Percentiles rank a stretch among this genome's conserved stretches.
Evolutionary conservation across 2,329 filamentous ascomycete species (phyloP).

Genomic region (Exutisphaerella laricina): DNA sequence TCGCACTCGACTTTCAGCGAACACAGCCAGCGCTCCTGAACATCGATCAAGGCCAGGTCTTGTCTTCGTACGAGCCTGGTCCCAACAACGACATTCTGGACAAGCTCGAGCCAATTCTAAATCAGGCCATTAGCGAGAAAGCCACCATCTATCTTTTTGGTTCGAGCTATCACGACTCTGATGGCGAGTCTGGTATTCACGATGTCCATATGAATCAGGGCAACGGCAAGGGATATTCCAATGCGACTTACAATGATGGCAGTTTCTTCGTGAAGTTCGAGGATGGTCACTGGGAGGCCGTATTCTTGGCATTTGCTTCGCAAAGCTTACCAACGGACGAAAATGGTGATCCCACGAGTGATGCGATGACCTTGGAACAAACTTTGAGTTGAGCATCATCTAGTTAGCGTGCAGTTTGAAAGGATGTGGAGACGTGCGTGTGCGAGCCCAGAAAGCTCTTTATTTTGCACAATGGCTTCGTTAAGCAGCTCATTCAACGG

Average conservation of each 20-base stretch:
- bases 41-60: constrained; percentile 17
- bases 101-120: constrained; percentile 33
- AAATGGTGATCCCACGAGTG: constrained; percentile 10
- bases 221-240: constrained; percentile 31
- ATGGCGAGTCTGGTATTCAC: constrained; percentile 35
- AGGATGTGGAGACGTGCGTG: neutral
- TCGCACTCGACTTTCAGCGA: constrained; percentile 23
- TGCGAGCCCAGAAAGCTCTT: too few relatives aligned
- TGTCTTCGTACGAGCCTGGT: constrained; percentile 10
- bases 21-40: constrained; percentile 14
- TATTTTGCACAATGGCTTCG: too few relatives aligned
- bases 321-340: constrained; percentile 36
- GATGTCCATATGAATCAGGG: constrained; percentile 42
- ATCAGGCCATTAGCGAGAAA: constrained; percentile 32
- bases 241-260: constrained; percentile 37
- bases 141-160: constrained; percentile 38
- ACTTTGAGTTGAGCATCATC: neutral
- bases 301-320: constrained; percentile 38
- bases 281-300: constrained; percentile 36
- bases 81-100: constrained; percentile 32
- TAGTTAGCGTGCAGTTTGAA: neutral
- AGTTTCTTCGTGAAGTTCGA: constrained; percentile 33
- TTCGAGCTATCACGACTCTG: constrained; percentile 19
- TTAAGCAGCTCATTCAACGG: too few relatives aligned
- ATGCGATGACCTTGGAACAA: constrained; percentile 9